Evolutionary conservation across 2,329 filamentous ascomycete genomes (phyloP).

Genomic region (Fusarium bulbicola): DNA sequence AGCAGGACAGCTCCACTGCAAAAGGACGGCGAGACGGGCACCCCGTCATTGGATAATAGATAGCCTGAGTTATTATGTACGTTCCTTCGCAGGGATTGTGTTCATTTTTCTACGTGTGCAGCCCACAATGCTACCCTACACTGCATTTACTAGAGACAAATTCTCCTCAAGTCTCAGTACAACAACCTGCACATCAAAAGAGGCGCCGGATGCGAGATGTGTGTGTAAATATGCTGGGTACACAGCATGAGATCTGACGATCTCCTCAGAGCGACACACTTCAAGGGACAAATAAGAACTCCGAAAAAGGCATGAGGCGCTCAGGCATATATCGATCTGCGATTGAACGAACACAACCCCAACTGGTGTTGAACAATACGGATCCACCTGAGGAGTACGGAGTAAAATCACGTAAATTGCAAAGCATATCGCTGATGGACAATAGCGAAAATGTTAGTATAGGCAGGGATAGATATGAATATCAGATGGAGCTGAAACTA

Average conservation of each 20-base stretch:
- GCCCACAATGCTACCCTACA: conserved; percentile 13
- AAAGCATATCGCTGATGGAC: background rate
- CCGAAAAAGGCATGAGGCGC: background rate
- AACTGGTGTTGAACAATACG: background rate
- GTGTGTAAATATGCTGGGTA: background rate
- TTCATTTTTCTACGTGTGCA: background rate
- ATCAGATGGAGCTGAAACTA: conserved; percentile 6
- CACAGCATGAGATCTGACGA: conserved; percentile 9
- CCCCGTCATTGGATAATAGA: conserved; percentile 10
- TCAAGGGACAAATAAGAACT: background rate
- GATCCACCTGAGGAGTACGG: background rate
- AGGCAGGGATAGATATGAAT: background rate
- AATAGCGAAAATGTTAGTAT: background rate
- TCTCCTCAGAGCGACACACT: background rate
- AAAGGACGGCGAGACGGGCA: background rate
- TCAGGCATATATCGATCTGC: background rate
- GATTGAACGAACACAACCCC: background rate
- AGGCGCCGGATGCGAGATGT: conserved; percentile 36
- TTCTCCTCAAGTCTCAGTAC: conserved; percentile 19
- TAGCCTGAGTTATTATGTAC: background rate
- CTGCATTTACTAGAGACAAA: conserved; percentile 12
- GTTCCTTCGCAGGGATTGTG: background rate
- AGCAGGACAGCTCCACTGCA: background rate
- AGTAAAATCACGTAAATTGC: background rate
- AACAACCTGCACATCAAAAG: conserved; percentile 24